phyloP scores from a whole-genome alignment of 257 asterid genomes.

The Nicotiana paniculata region DNA sequence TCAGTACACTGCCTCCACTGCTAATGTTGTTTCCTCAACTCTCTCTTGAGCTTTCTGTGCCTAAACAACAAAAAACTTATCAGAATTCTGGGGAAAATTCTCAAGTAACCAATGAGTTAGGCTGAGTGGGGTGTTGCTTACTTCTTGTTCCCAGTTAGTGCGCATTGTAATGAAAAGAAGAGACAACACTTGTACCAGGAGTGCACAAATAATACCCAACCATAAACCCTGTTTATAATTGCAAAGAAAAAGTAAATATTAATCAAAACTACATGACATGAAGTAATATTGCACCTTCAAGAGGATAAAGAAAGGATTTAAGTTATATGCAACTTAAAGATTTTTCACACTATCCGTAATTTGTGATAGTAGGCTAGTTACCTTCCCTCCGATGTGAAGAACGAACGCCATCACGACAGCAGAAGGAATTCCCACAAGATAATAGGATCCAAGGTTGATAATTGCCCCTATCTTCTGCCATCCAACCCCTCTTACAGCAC shows the following conservation, averaged over 20 bases:
- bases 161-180: constrained; percentile 33
- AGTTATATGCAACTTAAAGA: background rate
- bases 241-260: background rate
- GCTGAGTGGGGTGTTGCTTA: constrained; percentile 18
- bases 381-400: constrained; percentile 65
- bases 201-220: constrained; percentile 59
- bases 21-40: constrained; percentile 5
- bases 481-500: constrained; percentile 76
- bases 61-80: background rate
- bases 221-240: constrained; percentile 57
- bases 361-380: constrained; percentile 9
- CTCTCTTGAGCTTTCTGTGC: constrained; percentile 7
- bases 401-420: constrained; percentile 61
- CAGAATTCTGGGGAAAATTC: background rate
- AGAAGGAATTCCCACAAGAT: constrained; percentile 68
- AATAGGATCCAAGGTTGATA: constrained; percentile 79
- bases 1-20: background rate
- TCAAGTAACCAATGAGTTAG: background rate
- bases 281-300: background rate
- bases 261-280: background rate
- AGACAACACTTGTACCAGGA: constrained; percentile 52
- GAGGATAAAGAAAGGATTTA: background rate
- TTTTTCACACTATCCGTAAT: background rate
- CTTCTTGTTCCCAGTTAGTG: constrained; percentile 61
- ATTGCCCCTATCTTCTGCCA: constrained; percentile 82